Conservation (phyloP, 768 basidiomycete genomes). For the Pleurotus platypus region DNA sequence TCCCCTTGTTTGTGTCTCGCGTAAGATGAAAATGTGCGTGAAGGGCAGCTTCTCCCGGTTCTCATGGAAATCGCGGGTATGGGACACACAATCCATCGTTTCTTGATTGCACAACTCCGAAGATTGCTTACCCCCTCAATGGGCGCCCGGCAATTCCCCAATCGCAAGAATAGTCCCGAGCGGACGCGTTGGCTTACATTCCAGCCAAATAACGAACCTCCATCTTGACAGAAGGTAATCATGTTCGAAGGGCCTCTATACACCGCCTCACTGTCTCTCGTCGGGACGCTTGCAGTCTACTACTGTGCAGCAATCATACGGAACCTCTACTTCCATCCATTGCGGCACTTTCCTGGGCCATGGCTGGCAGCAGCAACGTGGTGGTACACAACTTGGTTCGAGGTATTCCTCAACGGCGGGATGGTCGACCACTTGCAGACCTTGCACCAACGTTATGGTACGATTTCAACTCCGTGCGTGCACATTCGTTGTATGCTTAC, state of each 20-base stretch:
- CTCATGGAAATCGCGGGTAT: too few species aligned
- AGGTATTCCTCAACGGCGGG: slow-evolving; percentile 20
- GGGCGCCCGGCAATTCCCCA: too few species aligned
- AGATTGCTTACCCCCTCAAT: too few species aligned
- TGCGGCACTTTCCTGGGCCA: slow-evolving; percentile 25
- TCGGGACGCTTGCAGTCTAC: background rate
- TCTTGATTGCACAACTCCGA: too few species aligned
- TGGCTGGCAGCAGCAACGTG: slow-evolving; percentile 21
- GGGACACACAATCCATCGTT: too few species aligned
- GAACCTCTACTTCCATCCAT: slow-evolving; percentile 22
- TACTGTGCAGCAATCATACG: slow-evolving; percentile 4
- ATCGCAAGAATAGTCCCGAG: too few species aligned
- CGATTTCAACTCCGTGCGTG: background rate
- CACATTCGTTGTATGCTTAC: background rate
- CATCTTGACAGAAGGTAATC: too few species aligned
- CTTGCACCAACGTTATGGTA: slow-evolving; percentile 23
- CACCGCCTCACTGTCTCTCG: background rate
- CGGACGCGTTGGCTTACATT: too few species aligned
- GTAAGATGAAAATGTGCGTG: too few species aligned
- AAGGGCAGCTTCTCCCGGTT: too few species aligned
- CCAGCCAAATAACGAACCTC: too few species aligned
- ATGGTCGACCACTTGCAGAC: slow-evolving; percentile 21
- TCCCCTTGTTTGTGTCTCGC: too few species aligned
- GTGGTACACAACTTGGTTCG: slow-evolving; percentile 24
- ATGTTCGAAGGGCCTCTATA: background rate